phyloP scores from a whole-genome alignment of 2,329 filamentous ascomycete genomes.

The Calonectria pteridis region DNA sequence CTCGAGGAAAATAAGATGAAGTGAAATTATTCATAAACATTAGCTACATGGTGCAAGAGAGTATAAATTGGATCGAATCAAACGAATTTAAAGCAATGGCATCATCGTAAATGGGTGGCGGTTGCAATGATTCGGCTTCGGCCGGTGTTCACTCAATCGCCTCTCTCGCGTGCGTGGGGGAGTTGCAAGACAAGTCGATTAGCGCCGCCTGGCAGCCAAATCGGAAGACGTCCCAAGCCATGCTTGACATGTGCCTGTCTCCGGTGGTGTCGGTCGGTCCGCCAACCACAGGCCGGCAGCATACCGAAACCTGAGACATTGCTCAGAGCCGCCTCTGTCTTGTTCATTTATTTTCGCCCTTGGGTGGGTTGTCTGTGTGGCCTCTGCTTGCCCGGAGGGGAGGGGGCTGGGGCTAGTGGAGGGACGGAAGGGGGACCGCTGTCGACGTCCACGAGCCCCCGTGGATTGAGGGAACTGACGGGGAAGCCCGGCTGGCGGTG shows the following conservation, averaged over 20 bases:
- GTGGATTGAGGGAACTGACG: neutral
- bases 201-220: constrained; percentile 3
- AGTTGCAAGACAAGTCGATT: constrained; percentile 6
- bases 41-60: neutral
- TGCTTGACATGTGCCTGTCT: constrained; percentile 24
- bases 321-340: constrained; percentile 12
- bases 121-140: constrained; percentile 13
- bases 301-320: constrained; percentile 15
- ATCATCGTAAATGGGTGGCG: neutral
- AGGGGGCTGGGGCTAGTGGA: neutral
- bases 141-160: constrained; percentile 6
- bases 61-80: neutral
- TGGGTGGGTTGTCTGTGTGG: neutral
- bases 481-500: neutral
- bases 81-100: neutral
- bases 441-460: neutral
- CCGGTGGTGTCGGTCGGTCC: constrained; percentile 10
- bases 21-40: neutral
- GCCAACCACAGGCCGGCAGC: constrained; percentile 18
- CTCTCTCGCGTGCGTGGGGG: neutral
- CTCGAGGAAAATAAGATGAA: neutral
- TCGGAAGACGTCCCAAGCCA: constrained; percentile 11
- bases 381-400: neutral
- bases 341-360: neutral
- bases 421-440: neutral